Percentiles rank a stretch among this genome's conserved stretches.
Conservation (phyloP, 2,329 filamentous ascomycete species). For the Acrodontium crateriforme region DNA sequence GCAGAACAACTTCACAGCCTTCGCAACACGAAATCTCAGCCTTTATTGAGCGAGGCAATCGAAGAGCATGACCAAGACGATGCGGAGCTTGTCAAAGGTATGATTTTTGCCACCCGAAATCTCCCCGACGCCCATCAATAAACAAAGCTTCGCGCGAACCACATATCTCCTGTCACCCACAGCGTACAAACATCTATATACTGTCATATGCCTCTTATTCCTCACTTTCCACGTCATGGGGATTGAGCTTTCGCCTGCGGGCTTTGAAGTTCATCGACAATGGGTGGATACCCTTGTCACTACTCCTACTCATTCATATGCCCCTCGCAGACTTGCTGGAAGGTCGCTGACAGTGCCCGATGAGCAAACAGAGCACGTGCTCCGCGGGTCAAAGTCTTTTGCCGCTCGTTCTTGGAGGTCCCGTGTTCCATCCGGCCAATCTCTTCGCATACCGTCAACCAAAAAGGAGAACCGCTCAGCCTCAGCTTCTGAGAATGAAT, state of each 20-base stretch:
- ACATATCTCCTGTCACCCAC: background rate
- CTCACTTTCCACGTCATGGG: background rate
- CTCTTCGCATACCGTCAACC: slow-evolving; percentile 16
- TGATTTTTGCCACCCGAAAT: slow-evolving; percentile 1
- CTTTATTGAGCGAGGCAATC: slow-evolving; percentile 21
- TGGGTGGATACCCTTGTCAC: slow-evolving; percentile 12
- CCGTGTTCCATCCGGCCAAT: slow-evolving; percentile 15
- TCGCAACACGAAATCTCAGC: slow-evolving; percentile 20
- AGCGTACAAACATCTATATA: too few relatives aligned
- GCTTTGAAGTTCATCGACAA: slow-evolving; percentile 3
- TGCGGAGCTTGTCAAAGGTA: slow-evolving; percentile 25
- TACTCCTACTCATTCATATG: slow-evolving; percentile 6
- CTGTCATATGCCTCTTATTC: background rate
- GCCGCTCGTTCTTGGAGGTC: slow-evolving; percentile 23
- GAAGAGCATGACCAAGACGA: slow-evolving; percentile 23
- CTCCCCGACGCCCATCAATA: background rate
- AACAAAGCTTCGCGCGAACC: background rate
- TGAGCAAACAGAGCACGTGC: slow-evolving; percentile 22
- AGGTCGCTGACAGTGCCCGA: slow-evolving; percentile 8
- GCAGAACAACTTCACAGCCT: slow-evolving; percentile 24
- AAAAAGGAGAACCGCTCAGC: slow-evolving; percentile 21
- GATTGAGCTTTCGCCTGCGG: slow-evolving; percentile 1
- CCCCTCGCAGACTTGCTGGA: slow-evolving; percentile 1
- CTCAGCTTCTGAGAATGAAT: slow-evolving; percentile 8
- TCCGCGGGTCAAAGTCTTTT: slow-evolving; percentile 24